These are phyloP conservation scores for Cicer judaicum DNA, from an alignment of 306 rosid species.

Conservation along the genomic window DNA sequence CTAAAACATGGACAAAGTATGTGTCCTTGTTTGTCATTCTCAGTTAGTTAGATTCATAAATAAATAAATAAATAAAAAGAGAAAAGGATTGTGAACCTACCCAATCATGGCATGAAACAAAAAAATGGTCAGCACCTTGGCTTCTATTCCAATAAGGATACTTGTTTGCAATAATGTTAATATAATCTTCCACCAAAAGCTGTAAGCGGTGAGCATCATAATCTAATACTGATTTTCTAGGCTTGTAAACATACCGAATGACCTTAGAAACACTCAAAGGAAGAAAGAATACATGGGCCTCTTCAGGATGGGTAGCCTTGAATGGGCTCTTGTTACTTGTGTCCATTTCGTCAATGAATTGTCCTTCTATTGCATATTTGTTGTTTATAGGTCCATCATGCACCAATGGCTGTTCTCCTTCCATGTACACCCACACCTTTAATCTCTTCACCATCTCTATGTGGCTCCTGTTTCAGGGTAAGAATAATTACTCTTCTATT, in stretches of 20 bases:
- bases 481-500: too few relatives aligned
- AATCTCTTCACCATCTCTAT: constrained; percentile 68
- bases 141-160: constrained; percentile 71
- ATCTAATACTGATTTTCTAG: constrained; percentile 48
- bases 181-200: constrained; percentile 53
- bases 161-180: constrained; percentile 40
- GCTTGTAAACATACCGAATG: constrained; percentile 59
- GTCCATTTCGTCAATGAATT: constrained; percentile 72
- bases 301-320: constrained; percentile 54
- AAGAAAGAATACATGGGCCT: constrained; percentile 65
- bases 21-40: not conserved
- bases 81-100: constrained; percentile 38
- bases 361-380: constrained; percentile 76
- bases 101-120: constrained; percentile 76
- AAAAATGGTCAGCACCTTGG: constrained; percentile 68
- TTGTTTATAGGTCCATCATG: constrained; percentile 69
- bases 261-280: constrained; percentile 61
- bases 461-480: constrained; percentile 54
- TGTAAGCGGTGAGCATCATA: constrained; percentile 58
- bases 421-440: constrained; percentile 66
- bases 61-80: too few relatives aligned
- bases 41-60: too few relatives aligned
- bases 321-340: constrained; percentile 54
- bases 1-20: constrained; percentile 44
- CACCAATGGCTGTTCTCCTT: constrained; percentile 65